These are phyloP conservation scores for Leptographium flavum DNA, from an alignment of 2,329 filamentous ascomycete genomes.

Conservation along the genomic window DNA sequence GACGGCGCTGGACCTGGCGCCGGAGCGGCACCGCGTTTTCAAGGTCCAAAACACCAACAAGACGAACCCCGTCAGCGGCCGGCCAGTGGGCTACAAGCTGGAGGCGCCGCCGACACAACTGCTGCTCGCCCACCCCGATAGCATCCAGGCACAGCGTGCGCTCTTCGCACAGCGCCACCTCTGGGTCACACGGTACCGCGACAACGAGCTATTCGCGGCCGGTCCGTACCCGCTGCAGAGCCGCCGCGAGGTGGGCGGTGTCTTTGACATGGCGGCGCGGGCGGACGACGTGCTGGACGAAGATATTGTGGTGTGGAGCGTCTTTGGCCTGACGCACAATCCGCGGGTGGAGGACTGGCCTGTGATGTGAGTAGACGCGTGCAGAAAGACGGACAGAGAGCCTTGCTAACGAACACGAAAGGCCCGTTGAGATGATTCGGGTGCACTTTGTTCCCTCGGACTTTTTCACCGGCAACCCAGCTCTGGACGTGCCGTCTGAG, in stretches of 20 bases:
- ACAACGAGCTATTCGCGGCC: constrained; percentile 27
- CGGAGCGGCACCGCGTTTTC: constrained; percentile 22
- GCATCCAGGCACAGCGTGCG: constrained; percentile 24
- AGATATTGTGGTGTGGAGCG: constrained; percentile 35
- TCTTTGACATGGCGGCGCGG: constrained; percentile 16
- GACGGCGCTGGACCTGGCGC: neutral
- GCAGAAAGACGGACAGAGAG: too few species aligned
- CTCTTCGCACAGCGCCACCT: constrained; percentile 27
- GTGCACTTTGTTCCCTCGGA: constrained; percentile 37
- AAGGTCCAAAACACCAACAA: constrained; percentile 31
- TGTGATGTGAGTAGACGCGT: constrained; percentile 32
- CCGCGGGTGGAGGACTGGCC: constrained; percentile 53
- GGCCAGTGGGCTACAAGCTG: constrained; percentile 30
- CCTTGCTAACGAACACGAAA: neutral
- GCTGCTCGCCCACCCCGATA: constrained; percentile 24
- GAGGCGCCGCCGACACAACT: constrained; percentile 28
- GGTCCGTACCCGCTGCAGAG: constrained; percentile 34
- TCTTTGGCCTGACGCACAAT: constrained; percentile 48
- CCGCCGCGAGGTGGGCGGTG: constrained; percentile 18
- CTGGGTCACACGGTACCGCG: constrained; percentile 29
- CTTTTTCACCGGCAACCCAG: constrained; percentile 37
- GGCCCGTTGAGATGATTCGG: constrained; percentile 38
- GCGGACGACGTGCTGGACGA: constrained; percentile 13
- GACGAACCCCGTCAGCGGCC: constrained; percentile 26
- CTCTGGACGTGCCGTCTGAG: constrained; percentile 31